phyloP scores from a whole-genome alignment of 2,329 filamentous ascomycete genomes.

The Aureobasidium melanogenum region DNA sequence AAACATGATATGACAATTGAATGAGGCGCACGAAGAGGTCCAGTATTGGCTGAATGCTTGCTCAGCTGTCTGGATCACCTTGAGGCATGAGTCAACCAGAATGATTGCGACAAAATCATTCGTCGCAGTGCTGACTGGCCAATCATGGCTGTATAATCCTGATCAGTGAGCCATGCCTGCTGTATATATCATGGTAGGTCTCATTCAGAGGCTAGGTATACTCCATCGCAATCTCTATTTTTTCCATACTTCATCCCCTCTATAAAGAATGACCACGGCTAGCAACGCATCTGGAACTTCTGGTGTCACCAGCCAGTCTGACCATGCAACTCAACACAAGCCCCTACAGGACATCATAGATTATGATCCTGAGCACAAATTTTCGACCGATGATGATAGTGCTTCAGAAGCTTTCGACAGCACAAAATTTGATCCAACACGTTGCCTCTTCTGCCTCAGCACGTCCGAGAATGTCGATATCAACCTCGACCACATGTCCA shows the following conservation, averaged over 20 bases:
- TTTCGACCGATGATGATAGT: neutral
- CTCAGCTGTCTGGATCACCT: neutral
- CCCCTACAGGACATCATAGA: neutral
- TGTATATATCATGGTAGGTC: neutral
- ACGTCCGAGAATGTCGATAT: constrained; percentile 63
- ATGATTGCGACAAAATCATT: neutral
- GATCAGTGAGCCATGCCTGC: neutral
- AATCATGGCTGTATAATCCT: neutral
- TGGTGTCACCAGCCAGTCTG: neutral
- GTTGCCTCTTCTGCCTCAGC: constrained; percentile 89
- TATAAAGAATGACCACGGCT: neutral
- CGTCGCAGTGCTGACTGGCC: neutral
- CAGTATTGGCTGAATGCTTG: neutral
- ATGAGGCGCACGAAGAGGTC: neutral
- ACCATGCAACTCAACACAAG: neutral
- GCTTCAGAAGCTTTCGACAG: neutral
- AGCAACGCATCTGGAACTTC: neutral
- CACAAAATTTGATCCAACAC: constrained; percentile 12
- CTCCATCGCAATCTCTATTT: neutral
- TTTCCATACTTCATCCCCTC: neutral
- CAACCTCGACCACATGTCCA: constrained; percentile 82
- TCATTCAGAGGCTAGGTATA: neutral
- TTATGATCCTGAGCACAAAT: neutral
- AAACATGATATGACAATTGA: neutral
- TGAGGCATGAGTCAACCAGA: neutral